phyloP scores from a whole-genome alignment of 179 eudicot species.

The Carnegiea gigantea region DNA sequence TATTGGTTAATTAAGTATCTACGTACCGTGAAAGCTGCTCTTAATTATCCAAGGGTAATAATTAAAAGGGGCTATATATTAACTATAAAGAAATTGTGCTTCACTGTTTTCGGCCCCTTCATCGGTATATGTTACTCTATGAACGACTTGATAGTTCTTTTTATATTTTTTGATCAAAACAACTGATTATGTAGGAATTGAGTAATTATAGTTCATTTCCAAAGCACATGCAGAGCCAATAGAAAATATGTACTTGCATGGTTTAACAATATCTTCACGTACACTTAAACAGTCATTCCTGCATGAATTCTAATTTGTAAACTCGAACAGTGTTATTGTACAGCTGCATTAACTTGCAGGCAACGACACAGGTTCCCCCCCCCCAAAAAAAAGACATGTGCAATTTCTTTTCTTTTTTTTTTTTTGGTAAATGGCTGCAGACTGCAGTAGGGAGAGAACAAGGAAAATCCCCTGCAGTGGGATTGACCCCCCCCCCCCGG shows the following conservation, averaged over 20 bases:
- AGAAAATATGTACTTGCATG: neutral
- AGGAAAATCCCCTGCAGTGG: neutral
- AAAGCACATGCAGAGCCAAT: slow-evolving; percentile 3
- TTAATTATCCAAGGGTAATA: neutral
- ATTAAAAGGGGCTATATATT: neutral
- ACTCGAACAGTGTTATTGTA: neutral
- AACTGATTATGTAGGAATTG: neutral
- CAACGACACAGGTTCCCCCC: neutral
- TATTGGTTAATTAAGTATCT: neutral
- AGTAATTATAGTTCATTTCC: neutral
- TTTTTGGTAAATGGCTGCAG: neutral
- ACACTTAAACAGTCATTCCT: neutral
- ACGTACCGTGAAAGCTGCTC: slow-evolving; percentile 13
- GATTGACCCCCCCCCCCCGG: no score
- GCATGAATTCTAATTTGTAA: neutral
- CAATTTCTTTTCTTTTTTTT: no score
- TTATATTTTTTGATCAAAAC: neutral
- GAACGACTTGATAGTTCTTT: slow-evolving; percentile 7
- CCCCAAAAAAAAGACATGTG: no score
- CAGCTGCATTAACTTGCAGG: neutral
- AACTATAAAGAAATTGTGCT: neutral
- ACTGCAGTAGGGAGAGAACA: neutral
- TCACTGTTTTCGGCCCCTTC: neutral
- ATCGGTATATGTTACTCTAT: neutral
- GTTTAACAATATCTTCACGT: neutral